Conservation (phyloP, 2,329 filamentous ascomycete species). For the Meredithiella fracta region DNA sequence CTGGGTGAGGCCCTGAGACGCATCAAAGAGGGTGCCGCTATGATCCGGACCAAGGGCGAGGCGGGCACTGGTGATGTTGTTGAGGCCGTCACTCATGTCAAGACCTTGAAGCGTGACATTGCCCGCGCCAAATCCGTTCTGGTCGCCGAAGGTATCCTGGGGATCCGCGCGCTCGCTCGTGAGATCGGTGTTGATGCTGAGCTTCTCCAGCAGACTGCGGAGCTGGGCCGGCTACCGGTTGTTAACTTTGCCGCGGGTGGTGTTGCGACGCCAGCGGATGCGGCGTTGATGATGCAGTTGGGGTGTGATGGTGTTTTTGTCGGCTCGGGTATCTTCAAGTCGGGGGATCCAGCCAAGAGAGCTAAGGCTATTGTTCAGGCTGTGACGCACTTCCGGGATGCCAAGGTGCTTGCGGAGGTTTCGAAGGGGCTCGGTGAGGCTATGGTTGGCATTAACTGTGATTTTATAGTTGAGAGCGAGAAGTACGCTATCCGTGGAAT, state of each 20-base stretch:
- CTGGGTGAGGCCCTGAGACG: constrained; percentile 82
- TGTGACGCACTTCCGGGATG: constrained; percentile 75
- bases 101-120: constrained; percentile 73
- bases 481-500: constrained; percentile 77
- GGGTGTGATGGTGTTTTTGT: constrained; percentile 98
- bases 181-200: constrained; percentile 64
- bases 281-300: constrained; percentile 94
- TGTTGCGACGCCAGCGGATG: constrained; percentile 96
- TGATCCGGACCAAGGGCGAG: constrained; percentile 98
- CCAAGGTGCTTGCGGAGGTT: constrained; percentile 71
- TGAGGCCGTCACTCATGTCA: constrained; percentile 92
- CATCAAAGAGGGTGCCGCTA: constrained; percentile 85
- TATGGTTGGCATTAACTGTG: constrained; percentile 90
- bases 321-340: constrained; percentile 94
- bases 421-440: constrained; percentile 86
- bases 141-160: constrained; percentile 31
- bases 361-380: constrained; percentile 91
- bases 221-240: constrained; percentile 75
- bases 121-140: constrained; percentile 63
- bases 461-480: constrained; percentile 57
- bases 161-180: constrained; percentile 56
- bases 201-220: constrained; percentile 71
- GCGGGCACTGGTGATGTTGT: constrained; percentile 94
- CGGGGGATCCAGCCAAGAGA: constrained; percentile 72
- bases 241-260: constrained; percentile 98